Percentiles rank a stretch among this genome's conserved stretches.
These are phyloP conservation scores for Xylaria sp. DNA, from an alignment of 2,329 filamentous ascomycete species.

Conservation along the genomic window DNA sequence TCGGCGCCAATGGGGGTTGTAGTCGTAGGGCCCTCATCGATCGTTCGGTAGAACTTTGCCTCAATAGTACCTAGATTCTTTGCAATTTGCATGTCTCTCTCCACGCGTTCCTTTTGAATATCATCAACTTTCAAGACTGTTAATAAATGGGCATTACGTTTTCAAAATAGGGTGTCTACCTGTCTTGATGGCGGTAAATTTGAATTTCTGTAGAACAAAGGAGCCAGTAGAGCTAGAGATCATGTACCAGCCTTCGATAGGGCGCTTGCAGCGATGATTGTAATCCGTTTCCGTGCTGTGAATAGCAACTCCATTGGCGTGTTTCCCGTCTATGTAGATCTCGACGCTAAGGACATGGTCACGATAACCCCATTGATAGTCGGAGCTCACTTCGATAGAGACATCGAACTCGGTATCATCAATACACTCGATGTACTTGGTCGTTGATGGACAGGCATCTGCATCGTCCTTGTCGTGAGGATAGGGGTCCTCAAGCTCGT, in stretches of 20 bases:
- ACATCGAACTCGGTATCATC: conserved; percentile 46
- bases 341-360: conserved; percentile 37
- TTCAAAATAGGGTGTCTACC: conserved; percentile 32
- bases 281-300: no score
- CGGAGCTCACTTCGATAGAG: conserved; percentile 27
- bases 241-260: no score
- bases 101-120: conserved; percentile 41
- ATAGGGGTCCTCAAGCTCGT: conserved; percentile 46
- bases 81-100: conserved; percentile 41
- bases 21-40: background rate
- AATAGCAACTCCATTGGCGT: no score
- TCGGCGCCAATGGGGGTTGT: background rate
- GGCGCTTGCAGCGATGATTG: no score
- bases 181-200: conserved; percentile 46
- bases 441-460: conserved; percentile 25
- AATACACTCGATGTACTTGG: conserved; percentile 49
- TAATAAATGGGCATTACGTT: background rate
- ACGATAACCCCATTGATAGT: conserved; percentile 45
- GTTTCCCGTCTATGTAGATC: conserved; percentile 34
- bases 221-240: background rate
- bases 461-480: conserved; percentile 20
- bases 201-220: conserved; percentile 39
- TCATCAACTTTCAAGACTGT: conserved; percentile 40
- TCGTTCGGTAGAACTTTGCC: conserved; percentile 39
- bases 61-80: conserved; percentile 46